Evolutionary conservation across 2,329 filamentous ascomycete species (phyloP), one percentile per base, ranked within the genome.

Genomic region (Beauveria asiatica): DNA sequence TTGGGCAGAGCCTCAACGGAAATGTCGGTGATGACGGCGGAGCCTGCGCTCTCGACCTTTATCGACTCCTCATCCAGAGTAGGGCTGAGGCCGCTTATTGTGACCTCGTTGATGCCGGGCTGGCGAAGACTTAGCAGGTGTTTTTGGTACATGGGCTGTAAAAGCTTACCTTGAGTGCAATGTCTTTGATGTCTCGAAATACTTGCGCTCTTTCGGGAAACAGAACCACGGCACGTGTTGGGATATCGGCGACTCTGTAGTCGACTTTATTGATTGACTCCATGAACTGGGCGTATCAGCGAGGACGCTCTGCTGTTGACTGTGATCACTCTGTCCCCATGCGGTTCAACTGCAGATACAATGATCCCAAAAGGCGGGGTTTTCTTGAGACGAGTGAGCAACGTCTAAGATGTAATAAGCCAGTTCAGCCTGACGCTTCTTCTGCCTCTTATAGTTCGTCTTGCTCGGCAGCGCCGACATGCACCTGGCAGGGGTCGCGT

Each of bases 141-240:
- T 10, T 39, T 17, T 19, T 6, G 17, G n/a, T 5, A 27, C 30
- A 11, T 11, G 16, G n/a, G 27, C 11, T 48, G 13, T 17, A 5
- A 13, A 37, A 17, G 33, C 51, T n/a, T 19, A 56, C 59, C 39
- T 59, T 59, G 60, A 61, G 60, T 5, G 54, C 30, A 17, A 87
- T 73, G 64, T 81, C 72, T 61, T 79, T 80, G 67, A 88, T 79
- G 57, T 86, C 82, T 27, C 85, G 79, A 13, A 81, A 76, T 33
- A 88, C 70, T 52, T 85, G 84, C 1, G 85, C 86, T 63, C 80
- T 75, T 2, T 76, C 75, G 0, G 85, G 85, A 62, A 86, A 87
- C 45, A 89, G 76, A 0, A 81, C 84, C 17, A 89, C 84, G 0
- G 80, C 80, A 54, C 81, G 81, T 39, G 86, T 87, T 9, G 74